Base-by-base conservation (phyloP, 257 asterid species). In the Datura wrightii region DNA sequence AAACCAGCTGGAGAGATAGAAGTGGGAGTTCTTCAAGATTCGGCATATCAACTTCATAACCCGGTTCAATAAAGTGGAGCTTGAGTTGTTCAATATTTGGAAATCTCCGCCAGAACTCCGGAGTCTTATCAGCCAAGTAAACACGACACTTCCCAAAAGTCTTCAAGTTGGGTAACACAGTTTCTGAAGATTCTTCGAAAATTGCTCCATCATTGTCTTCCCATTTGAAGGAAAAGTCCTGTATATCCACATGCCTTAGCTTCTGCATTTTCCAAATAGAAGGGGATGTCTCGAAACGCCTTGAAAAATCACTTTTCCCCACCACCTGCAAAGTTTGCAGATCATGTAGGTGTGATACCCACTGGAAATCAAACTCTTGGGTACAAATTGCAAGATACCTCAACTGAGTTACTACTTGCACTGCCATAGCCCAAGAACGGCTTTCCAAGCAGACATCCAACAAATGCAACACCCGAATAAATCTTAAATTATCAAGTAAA, bases 231-330 rank as follows among this genome's bases (percentile, higher is more conserved):
- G 56, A 41, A 41, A 41, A 69, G 2, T 69, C 8, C 4, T 69
- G 14, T 8, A 41, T 69, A 69, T 69, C 53, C 79, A 69, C 53
- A 39, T 41, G 54, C 24, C 36, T 41, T 1, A 69, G 53, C 1
- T 69, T 69, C 34, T 69, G 24, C 79, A 69, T 69, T 69, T 69
- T 69, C 79, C 53, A 69, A 39, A 69, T 39, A 15, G 79, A 16
- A 8, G 78, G 55, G 3, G 55, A 70, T 42, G 79, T 70, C 54
- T 41, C 14, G 2, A 69, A 37, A 16, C 3, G 6, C 14, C 34
- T 3, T 8, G 5, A 37, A 37, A 18, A 7, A 6, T 39, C 3
- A 15, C 1, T 3, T 3, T 4, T 18, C 5, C 36, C 5, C 36
- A 18, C 54, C 54, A 41, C 79, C 79, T 18, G 79, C 79, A 70